These are phyloP conservation scores for Phytophthora pluvialis DNA, from an alignment of 352 stramenopile genomes.

Conservation along the genomic window DNA sequence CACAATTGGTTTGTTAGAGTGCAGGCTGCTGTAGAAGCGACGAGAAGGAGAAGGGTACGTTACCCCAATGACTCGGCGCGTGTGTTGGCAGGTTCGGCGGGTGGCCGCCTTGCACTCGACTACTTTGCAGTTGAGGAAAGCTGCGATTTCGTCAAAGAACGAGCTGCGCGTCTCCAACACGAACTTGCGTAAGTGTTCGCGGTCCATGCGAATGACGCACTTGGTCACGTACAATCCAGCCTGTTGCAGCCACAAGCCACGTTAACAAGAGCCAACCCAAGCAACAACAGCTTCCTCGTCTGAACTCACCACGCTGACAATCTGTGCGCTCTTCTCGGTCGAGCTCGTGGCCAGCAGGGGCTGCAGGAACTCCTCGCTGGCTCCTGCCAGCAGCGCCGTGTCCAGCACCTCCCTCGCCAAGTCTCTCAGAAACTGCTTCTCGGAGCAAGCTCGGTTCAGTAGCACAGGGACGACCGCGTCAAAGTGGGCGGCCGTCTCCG, in stretches of 20 bases:
- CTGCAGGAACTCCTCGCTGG: slow-evolving; percentile 41
- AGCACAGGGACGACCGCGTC: slow-evolving; percentile 60
- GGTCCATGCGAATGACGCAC: slow-evolving; percentile 59
- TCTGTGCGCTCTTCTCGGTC: slow-evolving; percentile 56
- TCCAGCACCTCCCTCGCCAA: slow-evolving; percentile 59
- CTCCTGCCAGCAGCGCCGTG: slow-evolving; percentile 36
- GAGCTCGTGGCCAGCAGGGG: slow-evolving; percentile 39
- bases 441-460: slow-evolving; percentile 55
- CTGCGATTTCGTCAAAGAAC: slow-evolving; percentile 63
- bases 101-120: slow-evolving; percentile 73
- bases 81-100: slow-evolving; percentile 55
- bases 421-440: slow-evolving; percentile 83
- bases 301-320: slow-evolving; percentile 52
- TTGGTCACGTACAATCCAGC: slow-evolving; percentile 59
- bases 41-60: background rate
- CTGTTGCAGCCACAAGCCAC: slow-evolving; percentile 16
- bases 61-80: slow-evolving; percentile 59
- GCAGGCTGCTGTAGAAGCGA: background rate
- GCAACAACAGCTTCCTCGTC: background rate
- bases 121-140: slow-evolving; percentile 71
- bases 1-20: slow-evolving; percentile 9
- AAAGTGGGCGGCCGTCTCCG: slow-evolving; percentile 39
- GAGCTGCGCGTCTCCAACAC: slow-evolving; percentile 47
- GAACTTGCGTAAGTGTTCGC: slow-evolving; percentile 42
- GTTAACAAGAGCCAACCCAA: background rate